Evolutionary conservation across 352 stramenopile species (phyloP), one percentile per base, ranked within the genome.

Genomic region (Blastocystis sp.): DNA sequence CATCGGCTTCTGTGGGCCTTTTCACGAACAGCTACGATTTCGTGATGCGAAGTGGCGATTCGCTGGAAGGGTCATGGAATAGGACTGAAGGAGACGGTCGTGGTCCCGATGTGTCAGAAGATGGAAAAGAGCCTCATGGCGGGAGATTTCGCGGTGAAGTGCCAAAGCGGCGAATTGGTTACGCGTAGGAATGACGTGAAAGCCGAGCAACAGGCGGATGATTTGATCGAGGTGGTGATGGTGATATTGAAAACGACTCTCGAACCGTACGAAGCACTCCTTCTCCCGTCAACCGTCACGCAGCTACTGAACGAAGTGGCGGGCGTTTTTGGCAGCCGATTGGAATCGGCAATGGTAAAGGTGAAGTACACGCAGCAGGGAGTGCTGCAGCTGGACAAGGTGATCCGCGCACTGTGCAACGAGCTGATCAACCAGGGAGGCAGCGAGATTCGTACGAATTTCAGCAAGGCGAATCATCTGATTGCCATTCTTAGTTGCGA

Each of bases 401-500:
- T 65, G 7, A 34, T 81, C 7, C 71, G 71, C 5, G 45, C 41
- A 23, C 65, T 81, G 17, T 65, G 71, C 59, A 81, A 64, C 41
- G 71, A 81, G 52, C 52, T 81, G n/a, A 81, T 81, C 62, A 23
- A 62, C 9, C 5, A 40, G n/a, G 71, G 71, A 23, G 71, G 71
- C 5, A 81, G 71, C 59, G 71, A 81, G 41, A 81, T 81, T 43
- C 71, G 71, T 14, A 81, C 71, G 11, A 67, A 66, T 23, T 81
- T 81, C 40, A 53, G 41, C 4, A 65, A 66, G 19, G 56, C 66
- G 19, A 81, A 81, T 43, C 40, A 14, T 14, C 40, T 81, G n/a
- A 67, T 81, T 17, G 71, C 71, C 21, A 64, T 81, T 38, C 71
- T 81, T 59, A 81, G 71, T 65, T 81, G 71, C 38, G 71, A 81